phyloP scores from a whole-genome alignment of 495 filamentous ascomycete genomes.

The Penicillium mononematosum region DNA sequence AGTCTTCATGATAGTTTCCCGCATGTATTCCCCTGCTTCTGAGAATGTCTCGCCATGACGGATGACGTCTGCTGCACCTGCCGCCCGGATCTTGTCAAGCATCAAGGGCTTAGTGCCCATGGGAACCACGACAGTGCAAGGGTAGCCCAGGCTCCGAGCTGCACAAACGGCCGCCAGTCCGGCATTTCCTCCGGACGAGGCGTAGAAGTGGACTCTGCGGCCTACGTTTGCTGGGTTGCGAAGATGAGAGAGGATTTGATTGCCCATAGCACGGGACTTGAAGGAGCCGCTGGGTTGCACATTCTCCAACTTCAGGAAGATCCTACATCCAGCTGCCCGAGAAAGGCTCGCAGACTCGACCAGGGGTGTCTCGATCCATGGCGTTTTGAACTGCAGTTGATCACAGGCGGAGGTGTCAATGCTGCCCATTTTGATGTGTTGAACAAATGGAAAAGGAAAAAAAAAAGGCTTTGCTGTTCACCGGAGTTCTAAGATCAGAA shows the following conservation, averaged over 20 bases:
- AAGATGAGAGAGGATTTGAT: constrained; percentile 66
- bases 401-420: constrained; percentile 34
- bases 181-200: constrained; percentile 84
- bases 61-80: constrained; percentile 68
- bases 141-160: constrained; percentile 62
- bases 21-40: constrained; percentile 74
- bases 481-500: constrained; percentile 5
- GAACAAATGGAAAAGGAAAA: constrained; percentile 10
- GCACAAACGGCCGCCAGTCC: constrained; percentile 87
- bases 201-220: constrained; percentile 73
- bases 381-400: constrained; percentile 42
- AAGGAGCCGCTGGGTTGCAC: constrained; percentile 92
- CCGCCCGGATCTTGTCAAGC: constrained; percentile 66
- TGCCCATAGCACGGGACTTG: constrained; percentile 88
- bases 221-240: constrained; percentile 39
- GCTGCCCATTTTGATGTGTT: constrained; percentile 33
- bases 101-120: constrained; percentile 64
- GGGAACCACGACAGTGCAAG: constrained; percentile 82
- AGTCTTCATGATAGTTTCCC: constrained; percentile 56
- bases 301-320: constrained; percentile 93
- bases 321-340: constrained; percentile 67
- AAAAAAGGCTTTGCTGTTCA: constrained; percentile 7
- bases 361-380: constrained; percentile 73
- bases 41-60: constrained; percentile 70
- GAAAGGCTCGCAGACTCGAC: constrained; percentile 67